Conservation (phyloP, 2,329 filamentous ascomycete genomes). For the Sphaerulina populicola region DNA sequence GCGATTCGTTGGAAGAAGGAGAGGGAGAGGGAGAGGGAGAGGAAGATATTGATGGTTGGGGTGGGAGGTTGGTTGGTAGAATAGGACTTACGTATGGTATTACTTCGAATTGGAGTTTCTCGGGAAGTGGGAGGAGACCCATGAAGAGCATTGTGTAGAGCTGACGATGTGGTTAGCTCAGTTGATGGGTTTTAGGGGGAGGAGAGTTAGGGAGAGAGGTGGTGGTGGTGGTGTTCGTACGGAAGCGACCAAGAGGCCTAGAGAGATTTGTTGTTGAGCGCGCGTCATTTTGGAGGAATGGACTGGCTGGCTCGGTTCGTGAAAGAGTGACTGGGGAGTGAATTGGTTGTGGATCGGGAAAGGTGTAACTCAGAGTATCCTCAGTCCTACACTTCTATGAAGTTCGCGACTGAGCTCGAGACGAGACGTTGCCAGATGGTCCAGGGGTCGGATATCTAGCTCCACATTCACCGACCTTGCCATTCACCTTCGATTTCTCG, state of each 20-base stretch:
- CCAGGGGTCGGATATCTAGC: not conserved
- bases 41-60: no score
- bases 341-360: not conserved
- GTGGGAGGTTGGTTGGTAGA: not conserved
- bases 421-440: no score
- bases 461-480: no score
- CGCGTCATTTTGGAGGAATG: constrained; percentile 63
- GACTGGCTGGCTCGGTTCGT: not conserved
- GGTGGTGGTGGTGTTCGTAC: constrained; percentile 46
- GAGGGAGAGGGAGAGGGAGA: not conserved
- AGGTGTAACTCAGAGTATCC: not conserved
- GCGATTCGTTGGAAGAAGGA: no score
- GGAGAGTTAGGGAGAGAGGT: not conserved
- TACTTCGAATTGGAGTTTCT: constrained; percentile 70
- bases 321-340: constrained; percentile 13
- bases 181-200: constrained; percentile 13
- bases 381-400: not conserved
- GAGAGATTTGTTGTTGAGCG: constrained; percentile 83
- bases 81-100: constrained; percentile 69
- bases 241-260: constrained; percentile 77
- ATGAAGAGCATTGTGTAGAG: constrained; percentile 83
- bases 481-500: no score
- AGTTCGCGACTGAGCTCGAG: not conserved
- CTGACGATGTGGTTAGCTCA: constrained; percentile 43
- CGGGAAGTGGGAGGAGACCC: constrained; percentile 70